phyloP scores from a whole-genome alignment of 345 rosid species.

The Brassica incana region DNA sequence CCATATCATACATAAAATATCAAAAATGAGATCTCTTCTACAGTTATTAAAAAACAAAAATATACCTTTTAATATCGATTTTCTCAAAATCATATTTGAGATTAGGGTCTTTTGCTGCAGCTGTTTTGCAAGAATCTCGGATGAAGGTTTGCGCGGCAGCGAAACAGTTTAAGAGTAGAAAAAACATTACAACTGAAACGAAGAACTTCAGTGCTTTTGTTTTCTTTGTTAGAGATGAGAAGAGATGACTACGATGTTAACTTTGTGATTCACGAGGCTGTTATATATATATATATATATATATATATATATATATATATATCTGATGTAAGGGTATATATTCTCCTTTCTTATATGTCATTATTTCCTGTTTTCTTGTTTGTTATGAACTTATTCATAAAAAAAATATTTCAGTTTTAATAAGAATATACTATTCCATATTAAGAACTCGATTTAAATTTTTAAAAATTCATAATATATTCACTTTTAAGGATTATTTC shows the following conservation, averaged over 20 bases:
- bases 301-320: not conserved
- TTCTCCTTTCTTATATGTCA: not conserved
- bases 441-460: not conserved
- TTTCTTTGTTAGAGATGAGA: not conserved
- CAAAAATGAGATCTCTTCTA: too few relatives aligned
- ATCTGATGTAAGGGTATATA: not conserved
- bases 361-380: not conserved
- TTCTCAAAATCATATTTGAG: too few relatives aligned
- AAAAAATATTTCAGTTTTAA: not conserved
- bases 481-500: not conserved
- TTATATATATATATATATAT: not conserved
- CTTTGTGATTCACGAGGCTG: not conserved
- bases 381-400: not conserved
- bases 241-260: not conserved
- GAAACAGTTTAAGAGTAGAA: not conserved
- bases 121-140: too few relatives aligned
- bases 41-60: too few relatives aligned
- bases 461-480: not conserved
- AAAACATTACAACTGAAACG: constrained; percentile 2
- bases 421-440: not conserved
- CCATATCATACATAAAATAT: too few relatives aligned
- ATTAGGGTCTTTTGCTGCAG: too few relatives aligned
- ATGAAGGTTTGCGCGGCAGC: not conserved
- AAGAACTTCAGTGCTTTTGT: not conserved
- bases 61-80: too few relatives aligned